Evolutionary conservation across 208 protist genomes (phyloP).

Genomic region (Polymyxa betae): DNA sequence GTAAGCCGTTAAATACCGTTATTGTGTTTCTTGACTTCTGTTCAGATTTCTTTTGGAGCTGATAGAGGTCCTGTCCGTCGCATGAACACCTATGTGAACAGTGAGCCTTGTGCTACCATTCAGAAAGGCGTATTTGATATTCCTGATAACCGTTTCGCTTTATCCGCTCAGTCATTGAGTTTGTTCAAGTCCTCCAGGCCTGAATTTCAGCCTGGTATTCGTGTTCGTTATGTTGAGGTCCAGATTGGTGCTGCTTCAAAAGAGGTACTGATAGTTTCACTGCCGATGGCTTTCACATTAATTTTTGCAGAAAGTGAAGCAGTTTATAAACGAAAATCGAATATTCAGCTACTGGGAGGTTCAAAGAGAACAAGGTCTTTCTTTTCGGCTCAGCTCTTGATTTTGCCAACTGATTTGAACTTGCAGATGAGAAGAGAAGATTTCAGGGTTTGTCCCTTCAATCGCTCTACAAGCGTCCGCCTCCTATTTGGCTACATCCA

Average conservation of each 20-base stretch:
- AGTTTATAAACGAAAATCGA: neutral
- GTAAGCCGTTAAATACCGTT: no score
- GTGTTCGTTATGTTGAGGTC: neutral
- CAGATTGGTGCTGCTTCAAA: neutral
- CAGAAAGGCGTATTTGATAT: neutral
- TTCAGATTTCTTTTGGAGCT: no score
- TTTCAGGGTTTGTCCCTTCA: conserved; percentile 57
- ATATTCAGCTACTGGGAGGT: neutral
- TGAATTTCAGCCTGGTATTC: neutral
- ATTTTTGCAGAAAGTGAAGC: neutral
- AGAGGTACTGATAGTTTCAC: no score
- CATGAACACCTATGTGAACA: conserved; percentile 59
- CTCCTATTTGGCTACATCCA: conserved; percentile 63
- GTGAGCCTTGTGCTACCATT: conserved; percentile 46
- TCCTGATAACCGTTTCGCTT: neutral
- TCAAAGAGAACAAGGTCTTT: neutral
- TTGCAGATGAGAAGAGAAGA: neutral
- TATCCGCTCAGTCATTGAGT: neutral
- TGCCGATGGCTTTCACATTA: no score
- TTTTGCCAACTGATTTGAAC: neutral
- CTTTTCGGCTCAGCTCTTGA: neutral
- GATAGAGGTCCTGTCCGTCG: neutral
- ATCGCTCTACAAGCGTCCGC: conserved; percentile 58
- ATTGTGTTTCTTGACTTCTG: no score
- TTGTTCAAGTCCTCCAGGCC: neutral